Conservation (phyloP, 176 grass and related monocot species). For the Phragmites australis region DNA sequence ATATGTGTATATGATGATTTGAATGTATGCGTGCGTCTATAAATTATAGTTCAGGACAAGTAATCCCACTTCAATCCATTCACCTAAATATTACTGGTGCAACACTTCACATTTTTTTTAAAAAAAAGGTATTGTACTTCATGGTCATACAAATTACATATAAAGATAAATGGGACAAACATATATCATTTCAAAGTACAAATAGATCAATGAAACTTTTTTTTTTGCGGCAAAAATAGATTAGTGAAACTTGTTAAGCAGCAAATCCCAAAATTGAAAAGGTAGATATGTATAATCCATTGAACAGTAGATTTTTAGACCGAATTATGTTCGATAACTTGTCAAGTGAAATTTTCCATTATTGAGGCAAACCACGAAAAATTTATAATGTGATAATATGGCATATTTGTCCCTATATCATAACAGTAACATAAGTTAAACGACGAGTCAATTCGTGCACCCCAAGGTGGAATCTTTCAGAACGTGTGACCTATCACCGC, state of each 20-base stretch:
- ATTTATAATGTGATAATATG: not conserved
- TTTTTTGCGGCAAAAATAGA: no score
- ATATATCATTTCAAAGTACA: not conserved
- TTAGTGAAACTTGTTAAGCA: no score
- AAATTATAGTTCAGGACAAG: not conserved
- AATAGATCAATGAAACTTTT: not conserved
- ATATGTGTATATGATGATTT: no score
- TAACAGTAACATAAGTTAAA: not conserved
- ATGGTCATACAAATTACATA: not conserved
- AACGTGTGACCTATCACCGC: no score
- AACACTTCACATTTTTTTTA: no score
- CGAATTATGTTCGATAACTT: not conserved
- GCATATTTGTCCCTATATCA: not conserved
- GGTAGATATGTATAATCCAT: no score
- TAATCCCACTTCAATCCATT: not conserved
- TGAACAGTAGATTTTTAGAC: no score
- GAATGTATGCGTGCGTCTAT: no score
- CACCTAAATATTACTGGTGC: not conserved
- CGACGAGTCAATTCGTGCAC: not conserved
- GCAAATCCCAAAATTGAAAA: no score
- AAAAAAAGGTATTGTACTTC: not conserved
- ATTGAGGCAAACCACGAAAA: no score
- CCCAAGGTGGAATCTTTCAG: no score
- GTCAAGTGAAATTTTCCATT: not conserved
- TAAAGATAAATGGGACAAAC: not conserved